Evolutionary conservation across 1,284 basidiomycete species (phyloP).

Genomic region (Ustilago hordei): DNA sequence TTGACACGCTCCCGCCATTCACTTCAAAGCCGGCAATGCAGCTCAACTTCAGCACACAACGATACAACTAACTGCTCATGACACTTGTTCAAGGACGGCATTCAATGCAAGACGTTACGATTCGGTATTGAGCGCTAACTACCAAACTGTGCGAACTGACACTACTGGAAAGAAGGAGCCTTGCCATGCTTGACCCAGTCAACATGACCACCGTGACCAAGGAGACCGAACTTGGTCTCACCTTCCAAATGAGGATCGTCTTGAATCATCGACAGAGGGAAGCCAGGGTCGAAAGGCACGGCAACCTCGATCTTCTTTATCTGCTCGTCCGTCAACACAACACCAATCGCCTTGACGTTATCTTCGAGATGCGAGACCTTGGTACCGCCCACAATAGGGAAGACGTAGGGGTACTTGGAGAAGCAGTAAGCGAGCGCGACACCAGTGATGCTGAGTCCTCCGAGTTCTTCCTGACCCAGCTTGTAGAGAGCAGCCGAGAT

Average conservation of each 20-base stretch:
- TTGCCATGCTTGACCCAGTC: constrained; percentile 51
- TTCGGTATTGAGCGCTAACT: background rate
- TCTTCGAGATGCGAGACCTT: constrained; percentile 56
- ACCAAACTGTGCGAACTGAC: background rate
- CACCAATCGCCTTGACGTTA: constrained; percentile 50
- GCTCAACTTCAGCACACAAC: background rate
- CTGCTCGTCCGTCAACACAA: constrained; percentile 52
- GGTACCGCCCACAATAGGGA: constrained; percentile 56
- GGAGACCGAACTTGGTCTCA: constrained; percentile 21
- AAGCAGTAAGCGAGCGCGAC: constrained; percentile 53
- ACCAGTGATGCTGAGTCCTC: constrained; percentile 38
- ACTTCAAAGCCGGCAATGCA: constrained; percentile 4
- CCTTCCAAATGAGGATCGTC: constrained; percentile 37
- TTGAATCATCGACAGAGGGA: constrained; percentile 53
- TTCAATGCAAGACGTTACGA: background rate
- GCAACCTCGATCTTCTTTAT: constrained; percentile 53
- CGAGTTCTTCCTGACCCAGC: constrained; percentile 51
- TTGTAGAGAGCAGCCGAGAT: constrained; percentile 56
- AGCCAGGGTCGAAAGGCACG: constrained; percentile 59
- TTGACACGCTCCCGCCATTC: background rate
- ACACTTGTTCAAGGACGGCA: no score
- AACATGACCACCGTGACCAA: constrained; percentile 43
- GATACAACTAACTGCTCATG: no score
- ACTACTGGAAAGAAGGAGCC: constrained; percentile 38
- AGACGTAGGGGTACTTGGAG: constrained; percentile 45